These are phyloP conservation scores for Aspergillus novoparasiticus DNA, from an alignment of 2,329 filamentous ascomycete genomes.

Conservation along the genomic window DNA sequence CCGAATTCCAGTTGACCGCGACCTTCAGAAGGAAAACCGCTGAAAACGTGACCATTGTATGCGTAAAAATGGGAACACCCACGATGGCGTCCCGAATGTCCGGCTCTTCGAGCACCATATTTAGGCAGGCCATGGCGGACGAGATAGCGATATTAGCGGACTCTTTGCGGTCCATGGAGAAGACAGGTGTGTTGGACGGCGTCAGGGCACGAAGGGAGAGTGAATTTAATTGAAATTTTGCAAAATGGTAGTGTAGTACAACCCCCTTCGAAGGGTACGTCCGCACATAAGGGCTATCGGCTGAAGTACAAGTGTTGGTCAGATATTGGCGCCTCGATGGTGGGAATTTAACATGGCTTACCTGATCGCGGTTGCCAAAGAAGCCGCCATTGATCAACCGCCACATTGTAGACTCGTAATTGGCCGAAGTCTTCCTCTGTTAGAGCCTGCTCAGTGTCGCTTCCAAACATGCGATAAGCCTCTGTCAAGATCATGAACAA, in stretches of 20 bases:
- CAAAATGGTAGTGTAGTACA: slow-evolving; percentile 56
- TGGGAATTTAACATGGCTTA: slow-evolving; percentile 25
- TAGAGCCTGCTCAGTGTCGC: slow-evolving; percentile 56
- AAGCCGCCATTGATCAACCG: slow-evolving; percentile 56
- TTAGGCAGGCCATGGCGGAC: slow-evolving; percentile 51
- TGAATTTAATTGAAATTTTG: slow-evolving; percentile 56
- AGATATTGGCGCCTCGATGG: background rate
- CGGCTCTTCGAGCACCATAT: slow-evolving; percentile 50
- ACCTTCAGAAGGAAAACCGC: slow-evolving; percentile 50
- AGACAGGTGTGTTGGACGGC: slow-evolving; percentile 44
- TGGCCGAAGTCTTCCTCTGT: slow-evolving; percentile 56
- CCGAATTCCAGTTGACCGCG: slow-evolving; percentile 47
- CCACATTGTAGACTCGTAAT: slow-evolving; percentile 48
- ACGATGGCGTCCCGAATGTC: slow-evolving; percentile 53
- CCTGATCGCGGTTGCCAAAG: slow-evolving; percentile 51
- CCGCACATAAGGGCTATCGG: slow-evolving; percentile 50
- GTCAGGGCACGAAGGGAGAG: slow-evolving; percentile 45
- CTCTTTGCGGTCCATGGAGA: slow-evolving; percentile 49
- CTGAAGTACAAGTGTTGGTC: slow-evolving; percentile 21
- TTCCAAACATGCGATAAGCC: slow-evolving; percentile 60
- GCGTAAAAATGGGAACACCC: slow-evolving; percentile 51
- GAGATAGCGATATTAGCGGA: slow-evolving; percentile 50
- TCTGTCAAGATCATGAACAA: slow-evolving; percentile 61
- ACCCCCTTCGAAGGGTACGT: slow-evolving; percentile 55
- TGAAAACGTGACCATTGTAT: slow-evolving; percentile 51